Base-by-base conservation (phyloP, 257 asterid genomes). In the Solanum phureja region DNA sequence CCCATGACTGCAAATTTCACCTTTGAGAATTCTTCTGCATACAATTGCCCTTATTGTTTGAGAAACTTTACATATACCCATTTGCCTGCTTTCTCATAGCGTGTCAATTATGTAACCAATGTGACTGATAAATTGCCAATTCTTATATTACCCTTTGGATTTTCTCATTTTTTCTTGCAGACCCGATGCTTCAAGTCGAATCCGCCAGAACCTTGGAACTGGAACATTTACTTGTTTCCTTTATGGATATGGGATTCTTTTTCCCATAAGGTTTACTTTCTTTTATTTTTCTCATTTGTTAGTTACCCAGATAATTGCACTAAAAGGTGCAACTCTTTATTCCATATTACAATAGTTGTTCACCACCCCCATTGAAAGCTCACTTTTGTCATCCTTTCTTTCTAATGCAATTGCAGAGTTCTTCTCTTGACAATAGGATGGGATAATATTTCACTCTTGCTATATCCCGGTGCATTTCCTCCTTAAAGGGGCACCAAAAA, bases 141-240 rank as follows among this genome's bases (percentile, higher is more conserved):
- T 42, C 46, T 42, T 42, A 10, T 40, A 40, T 40, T 40, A 40
- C 46, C 40, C 11, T 33, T 8, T 72, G 27, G 79, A 34, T 72
- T 72, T 34, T 38, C 44, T 38, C 44, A 38, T 38, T 71, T 74
- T 74, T n/a, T 86, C 8, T 52, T 24, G 72, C 95, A 97, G 99
- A 95, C 98, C 1, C 91, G 99, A 91, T 97, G 99, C 93, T 97
- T 96, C 93, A 96, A 97, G 94, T 97, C 99, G 27, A 96, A 93
- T 93, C 94, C 99, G 82, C 98, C 99, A 37, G 99, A 96, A 77
- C 98, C 98, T n/a, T 96, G 99, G 99, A 97, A 95, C 91, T 97
- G 99, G 99, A 97, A 96, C 60, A 64, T 92, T 58, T 92, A 97
- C 91, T 92, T 97, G 92, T 97, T 97, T 90, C 99, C 99, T 72